These are phyloP conservation scores for Solanum phureja DNA, from an alignment of 257 asterid genomes.

Conservation along the genomic window DNA sequence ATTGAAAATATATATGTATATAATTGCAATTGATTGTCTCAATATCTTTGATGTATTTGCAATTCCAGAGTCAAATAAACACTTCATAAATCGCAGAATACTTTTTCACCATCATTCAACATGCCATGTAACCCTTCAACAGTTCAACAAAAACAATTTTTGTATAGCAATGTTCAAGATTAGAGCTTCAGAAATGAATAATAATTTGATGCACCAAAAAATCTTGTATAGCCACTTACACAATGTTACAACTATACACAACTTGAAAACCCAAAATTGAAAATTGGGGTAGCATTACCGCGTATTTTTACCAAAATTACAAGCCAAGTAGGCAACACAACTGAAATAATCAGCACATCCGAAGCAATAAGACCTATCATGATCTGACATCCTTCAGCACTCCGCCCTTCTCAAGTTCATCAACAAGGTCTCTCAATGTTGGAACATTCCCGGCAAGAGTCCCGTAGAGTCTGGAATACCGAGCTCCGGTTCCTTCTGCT, in stretches of 20 bases:
- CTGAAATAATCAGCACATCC: not conserved
- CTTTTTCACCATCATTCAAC: not conserved
- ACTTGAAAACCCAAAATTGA: not conserved
- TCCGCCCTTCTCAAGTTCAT: slow-evolving; percentile 75
- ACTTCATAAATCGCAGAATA: not conserved
- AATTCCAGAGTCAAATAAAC: not conserved
- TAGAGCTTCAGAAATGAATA: too few species aligned
- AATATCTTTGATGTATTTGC: not conserved
- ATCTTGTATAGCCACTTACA: not conserved
- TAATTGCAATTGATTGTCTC: too few species aligned
- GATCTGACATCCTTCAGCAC: slow-evolving; percentile 64
- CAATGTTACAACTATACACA: not conserved
- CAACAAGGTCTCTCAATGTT: slow-evolving; percentile 87
- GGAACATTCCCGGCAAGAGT: slow-evolving; percentile 98
- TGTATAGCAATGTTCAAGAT: too few species aligned
- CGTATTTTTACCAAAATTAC: not conserved
- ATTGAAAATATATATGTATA: too few species aligned
- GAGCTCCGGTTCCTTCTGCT: slow-evolving; percentile 91
- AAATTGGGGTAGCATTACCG: not conserved
- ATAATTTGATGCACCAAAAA: too few species aligned
- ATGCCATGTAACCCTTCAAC: not conserved
- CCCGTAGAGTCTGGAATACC: slow-evolving; percentile 84
- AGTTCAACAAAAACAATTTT: not conserved
- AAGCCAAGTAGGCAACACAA: not conserved
- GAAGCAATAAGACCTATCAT: not conserved